Evolutionary conservation across 495 filamentous ascomycete species (phyloP).

Genomic region (Cudoniella acicularis): DNA sequence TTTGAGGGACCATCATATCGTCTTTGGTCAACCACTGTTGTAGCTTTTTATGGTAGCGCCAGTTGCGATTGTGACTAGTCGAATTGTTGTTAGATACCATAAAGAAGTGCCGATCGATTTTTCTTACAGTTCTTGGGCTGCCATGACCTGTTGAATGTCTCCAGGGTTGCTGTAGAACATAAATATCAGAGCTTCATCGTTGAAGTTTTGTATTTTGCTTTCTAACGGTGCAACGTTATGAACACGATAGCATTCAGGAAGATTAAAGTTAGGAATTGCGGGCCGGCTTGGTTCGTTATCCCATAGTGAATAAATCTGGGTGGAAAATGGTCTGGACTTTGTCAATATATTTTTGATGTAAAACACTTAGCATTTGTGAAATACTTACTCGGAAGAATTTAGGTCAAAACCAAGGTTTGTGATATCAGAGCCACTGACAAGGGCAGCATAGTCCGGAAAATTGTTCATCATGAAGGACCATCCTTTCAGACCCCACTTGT

Average conservation of each 20-base stretch:
- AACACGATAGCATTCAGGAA: slow-evolving; percentile 84
- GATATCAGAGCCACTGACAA: slow-evolving; percentile 77
- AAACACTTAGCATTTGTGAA: slow-evolving; percentile 13
- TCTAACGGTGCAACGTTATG: slow-evolving; percentile 79
- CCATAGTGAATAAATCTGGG: slow-evolving; percentile 60
- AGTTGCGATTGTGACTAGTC: slow-evolving; percentile 61
- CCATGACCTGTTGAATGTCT: slow-evolving; percentile 80
- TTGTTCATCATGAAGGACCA: slow-evolving; percentile 74
- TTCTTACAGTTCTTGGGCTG: slow-evolving; percentile 71
- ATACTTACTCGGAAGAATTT: slow-evolving; percentile 68
- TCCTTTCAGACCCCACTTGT: slow-evolving; percentile 78
- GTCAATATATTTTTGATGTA: neutral
- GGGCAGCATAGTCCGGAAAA: slow-evolving; percentile 68
- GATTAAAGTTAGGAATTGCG: slow-evolving; percentile 69
- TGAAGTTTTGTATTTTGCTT: slow-evolving; percentile 75
- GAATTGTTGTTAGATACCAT: neutral
- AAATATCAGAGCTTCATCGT: slow-evolving; percentile 87
- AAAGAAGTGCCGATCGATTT: neutral
- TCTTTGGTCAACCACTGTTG: slow-evolving; percentile 91
- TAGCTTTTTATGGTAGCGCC: slow-evolving; percentile 88
- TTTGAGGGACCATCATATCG: slow-evolving; percentile 65
- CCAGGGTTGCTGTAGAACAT: slow-evolving; percentile 90
- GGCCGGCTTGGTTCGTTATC: slow-evolving; percentile 65
- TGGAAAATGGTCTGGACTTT: slow-evolving; percentile 32
- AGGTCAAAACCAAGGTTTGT: slow-evolving; percentile 74